These are phyloP conservation scores for Ensete glaucum DNA, from an alignment of 176 grass and related monocot genomes.

Conservation along the genomic window DNA sequence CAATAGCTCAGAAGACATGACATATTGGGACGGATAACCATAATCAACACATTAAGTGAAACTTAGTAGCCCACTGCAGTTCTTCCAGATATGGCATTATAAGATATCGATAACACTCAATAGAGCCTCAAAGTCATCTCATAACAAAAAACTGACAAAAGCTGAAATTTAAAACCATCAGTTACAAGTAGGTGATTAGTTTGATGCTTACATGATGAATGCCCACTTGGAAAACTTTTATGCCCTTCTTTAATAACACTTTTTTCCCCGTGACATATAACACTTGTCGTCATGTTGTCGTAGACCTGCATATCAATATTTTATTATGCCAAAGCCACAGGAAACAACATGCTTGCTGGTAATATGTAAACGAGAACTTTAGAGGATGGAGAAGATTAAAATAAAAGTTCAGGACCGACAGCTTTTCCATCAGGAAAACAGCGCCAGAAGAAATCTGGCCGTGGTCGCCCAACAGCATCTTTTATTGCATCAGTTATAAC, in stretches of 20 bases:
- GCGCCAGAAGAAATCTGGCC: slow-evolving; percentile 6
- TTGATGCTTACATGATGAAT: slow-evolving; percentile 1
- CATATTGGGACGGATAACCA: no score
- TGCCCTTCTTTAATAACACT: slow-evolving; percentile 2
- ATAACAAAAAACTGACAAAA: no score
- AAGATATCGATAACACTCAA: no score
- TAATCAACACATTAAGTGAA: no score
- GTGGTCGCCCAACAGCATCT: background rate
- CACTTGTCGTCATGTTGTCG: background rate
- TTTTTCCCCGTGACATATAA: background rate
- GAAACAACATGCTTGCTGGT: background rate
- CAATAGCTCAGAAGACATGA: no score
- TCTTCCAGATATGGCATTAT: no score
- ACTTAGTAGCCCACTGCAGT: no score
- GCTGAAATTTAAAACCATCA: background rate
- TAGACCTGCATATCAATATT: background rate
- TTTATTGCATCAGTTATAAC: slow-evolving; percentile 12
- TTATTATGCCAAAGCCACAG: background rate
- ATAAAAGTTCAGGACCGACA: background rate
- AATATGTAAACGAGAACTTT: background rate
- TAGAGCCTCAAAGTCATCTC: no score
- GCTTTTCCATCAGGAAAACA: slow-evolving; percentile 1
- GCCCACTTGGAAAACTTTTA: background rate
- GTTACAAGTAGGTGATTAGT: background rate
- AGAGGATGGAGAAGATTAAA: background rate